phyloP scores from a whole-genome alignment of 2,329 filamentous ascomycete species.

The Hysterium pulicare region DNA sequence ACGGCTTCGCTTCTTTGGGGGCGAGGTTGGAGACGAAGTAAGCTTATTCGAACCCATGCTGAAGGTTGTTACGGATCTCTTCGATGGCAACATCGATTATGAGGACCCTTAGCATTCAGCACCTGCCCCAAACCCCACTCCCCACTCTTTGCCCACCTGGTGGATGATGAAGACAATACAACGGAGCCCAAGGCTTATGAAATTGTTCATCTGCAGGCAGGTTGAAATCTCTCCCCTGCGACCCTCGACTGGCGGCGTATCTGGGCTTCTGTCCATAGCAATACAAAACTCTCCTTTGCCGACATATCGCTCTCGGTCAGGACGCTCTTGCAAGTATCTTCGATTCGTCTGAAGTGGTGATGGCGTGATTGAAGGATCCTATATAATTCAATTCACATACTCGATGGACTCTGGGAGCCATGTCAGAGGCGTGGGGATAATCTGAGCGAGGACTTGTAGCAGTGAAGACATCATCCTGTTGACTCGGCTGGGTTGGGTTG shows the following conservation, averaged over 20 bases:
- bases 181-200: conserved; percentile 6
- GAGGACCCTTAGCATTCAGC: conserved; percentile 33
- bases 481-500: conserved; percentile 20
- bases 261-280: conserved; percentile 24
- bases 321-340: conserved; percentile 14
- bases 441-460: conserved; percentile 37
- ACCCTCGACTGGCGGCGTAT: conserved; percentile 8
- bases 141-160: not conserved
- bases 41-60: conserved; percentile 45
- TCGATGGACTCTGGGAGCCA: conserved; percentile 27
- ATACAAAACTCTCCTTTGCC: conserved; percentile 20
- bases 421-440: conserved; percentile 36
- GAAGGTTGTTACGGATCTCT: conserved; percentile 45
- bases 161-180: not conserved
- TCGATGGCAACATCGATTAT: conserved; percentile 44
- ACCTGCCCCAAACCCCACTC: not conserved
- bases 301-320: conserved; percentile 11
- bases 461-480: conserved; percentile 24
- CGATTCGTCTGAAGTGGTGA: conserved; percentile 19
- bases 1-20: conserved; percentile 43
- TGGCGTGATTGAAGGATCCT: conserved; percentile 11
- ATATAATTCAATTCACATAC: conserved; percentile 11
- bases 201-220: conserved; percentile 10
- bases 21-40: conserved; percentile 40
- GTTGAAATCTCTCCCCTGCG: conserved; percentile 7